These are phyloP conservation scores for Thermoascus crustaceus DNA, from an alignment of 2,329 filamentous ascomycete genomes.

Conservation along the genomic window DNA sequence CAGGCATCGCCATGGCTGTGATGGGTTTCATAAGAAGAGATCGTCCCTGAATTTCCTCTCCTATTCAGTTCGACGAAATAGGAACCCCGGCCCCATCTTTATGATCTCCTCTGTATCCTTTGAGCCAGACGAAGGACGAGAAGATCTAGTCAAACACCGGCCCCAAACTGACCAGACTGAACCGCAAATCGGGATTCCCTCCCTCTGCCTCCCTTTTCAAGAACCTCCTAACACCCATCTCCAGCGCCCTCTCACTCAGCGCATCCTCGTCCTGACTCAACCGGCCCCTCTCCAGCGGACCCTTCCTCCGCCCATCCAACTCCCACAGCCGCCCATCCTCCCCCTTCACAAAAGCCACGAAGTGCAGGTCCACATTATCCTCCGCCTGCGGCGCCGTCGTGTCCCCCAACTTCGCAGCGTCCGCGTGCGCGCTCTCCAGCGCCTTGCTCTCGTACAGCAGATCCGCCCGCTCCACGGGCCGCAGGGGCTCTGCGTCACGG, in stretches of 20 bases:
- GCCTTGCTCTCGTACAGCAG: conserved; percentile 68
- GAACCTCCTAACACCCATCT: conserved; percentile 58
- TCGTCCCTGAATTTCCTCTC: no score
- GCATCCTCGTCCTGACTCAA: conserved; percentile 59
- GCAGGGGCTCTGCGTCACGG: conserved; percentile 59
- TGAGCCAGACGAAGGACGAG: no score
- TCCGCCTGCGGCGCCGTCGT: conserved; percentile 68
- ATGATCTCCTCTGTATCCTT: no score
- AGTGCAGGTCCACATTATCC: conserved; percentile 87
- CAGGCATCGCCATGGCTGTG: no score
- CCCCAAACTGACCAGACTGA: conserved; percentile 55
- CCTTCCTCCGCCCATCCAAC: conserved; percentile 66
- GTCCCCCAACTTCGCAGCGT: conserved; percentile 68
- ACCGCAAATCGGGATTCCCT: conserved; percentile 50
- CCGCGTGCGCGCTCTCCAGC: conserved; percentile 69
- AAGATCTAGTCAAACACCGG: conserved; percentile 42
- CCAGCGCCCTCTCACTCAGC: conserved; percentile 64
- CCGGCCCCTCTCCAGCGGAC: conserved; percentile 60
- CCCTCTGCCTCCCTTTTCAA: conserved; percentile 50
- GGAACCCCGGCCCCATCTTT: no score
- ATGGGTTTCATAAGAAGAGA: no score
- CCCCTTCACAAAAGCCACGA: conserved; percentile 85
- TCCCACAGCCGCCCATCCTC: conserved; percentile 68
- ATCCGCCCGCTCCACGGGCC: conserved; percentile 57
- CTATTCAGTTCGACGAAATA: no score